These are phyloP conservation scores for Apiospora hydei DNA, from an alignment of 2,329 filamentous ascomycete species.

Conservation along the genomic window DNA sequence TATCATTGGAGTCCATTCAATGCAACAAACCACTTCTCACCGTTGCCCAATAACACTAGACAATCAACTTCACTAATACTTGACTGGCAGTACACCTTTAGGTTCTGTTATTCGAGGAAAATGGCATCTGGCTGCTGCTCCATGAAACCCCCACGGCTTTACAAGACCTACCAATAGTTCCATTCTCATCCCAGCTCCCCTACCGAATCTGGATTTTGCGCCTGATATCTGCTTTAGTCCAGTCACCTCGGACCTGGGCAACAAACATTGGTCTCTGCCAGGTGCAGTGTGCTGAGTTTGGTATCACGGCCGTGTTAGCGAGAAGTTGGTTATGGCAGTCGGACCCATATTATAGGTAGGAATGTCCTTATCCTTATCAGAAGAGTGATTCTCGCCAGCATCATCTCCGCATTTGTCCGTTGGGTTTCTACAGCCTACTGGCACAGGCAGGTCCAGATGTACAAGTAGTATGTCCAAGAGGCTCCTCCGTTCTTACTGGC, in stretches of 20 bases:
- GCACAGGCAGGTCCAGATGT: background rate
- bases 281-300: background rate
- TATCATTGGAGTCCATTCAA: background rate
- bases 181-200: background rate
- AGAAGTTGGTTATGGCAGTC: background rate
- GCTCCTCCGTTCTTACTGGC: background rate
- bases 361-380: background rate
- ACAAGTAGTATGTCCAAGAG: slow-evolving; percentile 7
- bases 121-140: background rate
- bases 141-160: background rate
- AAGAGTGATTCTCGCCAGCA: background rate
- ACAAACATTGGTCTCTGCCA: background rate
- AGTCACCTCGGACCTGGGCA: background rate
- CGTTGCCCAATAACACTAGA: background rate
- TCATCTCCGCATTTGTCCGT: slow-evolving; percentile 13
- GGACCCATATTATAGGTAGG: background rate
- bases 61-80: too few species aligned
- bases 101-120: background rate
- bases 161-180: background rate
- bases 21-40: background rate
- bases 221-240: background rate
- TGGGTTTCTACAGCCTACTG: background rate
- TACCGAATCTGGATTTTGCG: background rate
- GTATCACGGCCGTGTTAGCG: background rate
- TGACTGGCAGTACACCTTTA: background rate